Evolutionary conservation across 1,284 basidiomycete genomes (phyloP).

Genomic region (Vanrija sp.): DNA sequence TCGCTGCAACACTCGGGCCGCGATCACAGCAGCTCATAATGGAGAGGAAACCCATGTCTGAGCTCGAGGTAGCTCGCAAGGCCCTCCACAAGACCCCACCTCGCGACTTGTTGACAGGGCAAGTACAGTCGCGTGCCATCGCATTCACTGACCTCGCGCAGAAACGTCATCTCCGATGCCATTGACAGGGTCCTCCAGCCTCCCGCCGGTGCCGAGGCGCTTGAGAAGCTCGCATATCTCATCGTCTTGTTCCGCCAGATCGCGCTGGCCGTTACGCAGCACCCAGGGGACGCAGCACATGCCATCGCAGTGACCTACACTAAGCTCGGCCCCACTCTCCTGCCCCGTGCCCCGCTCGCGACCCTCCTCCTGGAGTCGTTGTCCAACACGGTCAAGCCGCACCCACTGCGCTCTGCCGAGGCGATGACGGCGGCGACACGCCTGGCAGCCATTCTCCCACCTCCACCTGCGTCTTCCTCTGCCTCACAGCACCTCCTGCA

Average conservation of each 20-base stretch:
- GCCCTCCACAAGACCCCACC: conserved; percentile 13
- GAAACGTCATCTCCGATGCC: not conserved
- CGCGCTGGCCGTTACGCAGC: not conserved
- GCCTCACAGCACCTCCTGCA: conserved; percentile 18
- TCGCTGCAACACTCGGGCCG: not conserved
- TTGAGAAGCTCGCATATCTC: conserved; percentile 26
- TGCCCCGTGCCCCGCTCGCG: conserved; percentile 17
- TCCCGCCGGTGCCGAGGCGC: conserved; percentile 10
- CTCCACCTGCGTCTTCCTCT: conserved; percentile 3
- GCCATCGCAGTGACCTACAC: conserved; percentile 15
- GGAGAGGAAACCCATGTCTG: not conserved
- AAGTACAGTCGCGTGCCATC: too few relatives aligned
- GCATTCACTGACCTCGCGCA: conserved; percentile 1
- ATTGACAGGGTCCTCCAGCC: conserved; percentile 7
- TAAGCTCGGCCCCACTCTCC: conserved; percentile 19
- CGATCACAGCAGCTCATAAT: not conserved
- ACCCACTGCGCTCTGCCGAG: conserved; percentile 28
- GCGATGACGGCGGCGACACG: conserved; percentile 18
- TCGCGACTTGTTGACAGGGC: too few relatives aligned
- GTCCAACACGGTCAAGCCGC: conserved; percentile 22
- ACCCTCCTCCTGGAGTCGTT: conserved; percentile 19
- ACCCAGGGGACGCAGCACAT: not conserved
- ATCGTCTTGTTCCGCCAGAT: conserved; percentile 27
- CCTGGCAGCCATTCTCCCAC: conserved; percentile 11
- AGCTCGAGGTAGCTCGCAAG: conserved; percentile 22